Percentiles rank a stretch among this genome's conserved stretches.
phyloP scores from a whole-genome alignment of 805 yeast species.

The Lipomyces chichibuensis region DNA sequence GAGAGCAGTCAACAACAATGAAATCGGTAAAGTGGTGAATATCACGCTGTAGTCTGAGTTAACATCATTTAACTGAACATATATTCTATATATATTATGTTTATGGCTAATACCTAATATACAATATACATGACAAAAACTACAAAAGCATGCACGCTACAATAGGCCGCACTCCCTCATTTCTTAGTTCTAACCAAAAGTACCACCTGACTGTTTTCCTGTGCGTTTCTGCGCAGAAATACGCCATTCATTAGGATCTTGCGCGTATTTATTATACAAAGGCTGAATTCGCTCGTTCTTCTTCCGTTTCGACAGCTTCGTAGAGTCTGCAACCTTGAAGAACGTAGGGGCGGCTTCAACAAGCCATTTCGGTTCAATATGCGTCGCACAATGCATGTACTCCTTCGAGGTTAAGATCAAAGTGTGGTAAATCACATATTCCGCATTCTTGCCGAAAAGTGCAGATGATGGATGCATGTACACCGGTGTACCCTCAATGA shows the following conservation, averaged over 20 bases:
- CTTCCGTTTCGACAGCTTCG: slow-evolving; percentile 54
- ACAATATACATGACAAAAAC: not conserved
- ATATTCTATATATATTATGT: not conserved
- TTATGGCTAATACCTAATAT: slow-evolving; percentile 1
- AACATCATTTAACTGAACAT: not conserved
- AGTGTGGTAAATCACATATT: slow-evolving; percentile 76
- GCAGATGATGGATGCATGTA: slow-evolving; percentile 85
- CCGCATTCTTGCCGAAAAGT: slow-evolving; percentile 74
- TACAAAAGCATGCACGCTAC: not conserved
- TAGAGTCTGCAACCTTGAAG: slow-evolving; percentile 64
- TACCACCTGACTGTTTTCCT: slow-evolving; percentile 31
- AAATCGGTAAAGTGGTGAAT: not conserved
- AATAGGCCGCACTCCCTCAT: not conserved
- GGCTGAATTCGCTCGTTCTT: slow-evolving; percentile 73
- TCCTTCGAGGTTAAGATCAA: slow-evolving; percentile 83
- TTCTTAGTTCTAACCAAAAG: slow-evolving; percentile 35
- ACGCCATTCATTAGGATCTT: slow-evolving; percentile 75
- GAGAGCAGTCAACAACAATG: not conserved
- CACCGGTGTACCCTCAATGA: slow-evolving; percentile 52
- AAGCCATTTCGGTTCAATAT: slow-evolving; percentile 72
- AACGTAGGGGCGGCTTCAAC: slow-evolving; percentile 74
- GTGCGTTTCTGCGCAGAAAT: slow-evolving; percentile 52
- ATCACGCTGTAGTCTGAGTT: not conserved
- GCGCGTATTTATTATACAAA: slow-evolving; percentile 61
- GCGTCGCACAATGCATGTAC: slow-evolving; percentile 78